Percentiles rank a stretch among this genome's conserved stretches.
Evolutionary conservation across 2,329 filamentous ascomycete genomes (phyloP).

Genomic region (Pseudophaeomoniella oleicola): DNA sequence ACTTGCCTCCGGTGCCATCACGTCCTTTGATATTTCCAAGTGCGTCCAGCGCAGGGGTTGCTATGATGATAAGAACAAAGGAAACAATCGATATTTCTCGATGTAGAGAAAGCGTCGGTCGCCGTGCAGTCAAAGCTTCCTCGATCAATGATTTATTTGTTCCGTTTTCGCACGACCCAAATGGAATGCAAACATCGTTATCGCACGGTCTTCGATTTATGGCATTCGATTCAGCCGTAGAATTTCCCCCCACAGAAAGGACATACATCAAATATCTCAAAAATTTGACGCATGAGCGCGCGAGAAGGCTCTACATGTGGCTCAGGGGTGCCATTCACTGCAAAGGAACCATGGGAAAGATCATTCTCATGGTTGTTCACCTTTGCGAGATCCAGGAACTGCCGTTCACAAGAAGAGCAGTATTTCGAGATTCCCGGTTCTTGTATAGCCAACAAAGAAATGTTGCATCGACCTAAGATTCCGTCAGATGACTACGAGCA

Average conservation of each 20-base stretch:
- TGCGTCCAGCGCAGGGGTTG: too few species aligned
- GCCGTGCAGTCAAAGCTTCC: too few species aligned
- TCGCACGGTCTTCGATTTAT: too few species aligned
- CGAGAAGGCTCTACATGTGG: not conserved
- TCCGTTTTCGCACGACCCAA: too few species aligned
- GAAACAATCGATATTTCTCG: too few species aligned
- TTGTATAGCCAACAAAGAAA: constrained; percentile 13
- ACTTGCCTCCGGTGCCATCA: too few species aligned
- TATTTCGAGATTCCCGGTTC: constrained; percentile 14
- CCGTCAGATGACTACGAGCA: not conserved
- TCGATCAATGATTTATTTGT: too few species aligned
- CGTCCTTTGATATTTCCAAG: too few species aligned
- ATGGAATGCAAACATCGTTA: too few species aligned
- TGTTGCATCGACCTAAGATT: constrained; percentile 8
- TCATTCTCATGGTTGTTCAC: constrained; percentile 1
- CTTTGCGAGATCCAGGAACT: constrained; percentile 11
- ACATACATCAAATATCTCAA: constrained; percentile 12
- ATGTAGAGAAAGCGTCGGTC: too few species aligned
- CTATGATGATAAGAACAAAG: too few species aligned
- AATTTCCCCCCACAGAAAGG: constrained; percentile 14
- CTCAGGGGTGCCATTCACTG: not conserved
- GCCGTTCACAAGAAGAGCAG: constrained; percentile 12
- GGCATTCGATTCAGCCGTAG: constrained; percentile 10
- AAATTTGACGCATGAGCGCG: constrained; percentile 9
- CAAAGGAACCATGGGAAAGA: too few species aligned